Evolutionary conservation across 2,329 filamentous ascomycete species (phyloP).

Genomic region (Fusarium domesticum): DNA sequence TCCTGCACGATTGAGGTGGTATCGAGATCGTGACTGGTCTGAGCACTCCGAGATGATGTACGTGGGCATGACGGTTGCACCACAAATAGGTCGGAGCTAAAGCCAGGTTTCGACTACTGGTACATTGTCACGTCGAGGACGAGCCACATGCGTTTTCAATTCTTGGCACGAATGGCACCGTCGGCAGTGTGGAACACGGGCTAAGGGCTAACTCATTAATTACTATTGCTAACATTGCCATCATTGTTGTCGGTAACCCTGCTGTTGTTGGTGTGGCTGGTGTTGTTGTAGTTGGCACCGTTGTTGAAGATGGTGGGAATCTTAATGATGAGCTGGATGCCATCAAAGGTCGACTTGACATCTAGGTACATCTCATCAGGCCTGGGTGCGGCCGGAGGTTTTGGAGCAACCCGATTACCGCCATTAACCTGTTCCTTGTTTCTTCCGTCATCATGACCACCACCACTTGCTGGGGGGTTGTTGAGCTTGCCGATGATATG

Average conservation of each 20-base stretch:
- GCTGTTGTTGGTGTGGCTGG: neutral
- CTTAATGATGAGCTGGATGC: slow-evolving; percentile 56
- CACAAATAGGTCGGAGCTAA: neutral
- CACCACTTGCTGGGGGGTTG: slow-evolving; percentile 32
- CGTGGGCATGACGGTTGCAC: slow-evolving; percentile 4
- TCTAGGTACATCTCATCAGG: slow-evolving; percentile 54
- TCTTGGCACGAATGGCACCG: neutral
- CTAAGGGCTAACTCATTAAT: neutral
- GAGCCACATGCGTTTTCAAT: too few relatives aligned
- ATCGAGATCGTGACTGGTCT: slow-evolving; percentile 22
- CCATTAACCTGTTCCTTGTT: slow-evolving; percentile 2
- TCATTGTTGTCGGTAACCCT: slow-evolving; percentile 11
- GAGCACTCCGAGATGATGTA: slow-evolving; percentile 11
- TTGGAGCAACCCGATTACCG: slow-evolving; percentile 1
- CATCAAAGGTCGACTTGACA: slow-evolving; percentile 56
- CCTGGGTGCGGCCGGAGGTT: slow-evolving; percentile 22
- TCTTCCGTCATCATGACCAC: slow-evolving; percentile 3
- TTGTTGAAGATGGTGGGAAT: slow-evolving; percentile 54
- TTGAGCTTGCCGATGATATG: slow-evolving; percentile 61
- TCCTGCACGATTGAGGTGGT: slow-evolving; percentile 16
- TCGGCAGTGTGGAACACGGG: neutral
- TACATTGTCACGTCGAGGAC: too few relatives aligned
- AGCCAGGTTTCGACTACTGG: neutral
- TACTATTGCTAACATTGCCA: slow-evolving; percentile 1
- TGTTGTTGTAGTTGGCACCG: slow-evolving; percentile 13